Evolutionary conservation across 1,139 yeast genomes (phyloP).

Genomic region (Pneumocystis oryctolagi): DNA sequence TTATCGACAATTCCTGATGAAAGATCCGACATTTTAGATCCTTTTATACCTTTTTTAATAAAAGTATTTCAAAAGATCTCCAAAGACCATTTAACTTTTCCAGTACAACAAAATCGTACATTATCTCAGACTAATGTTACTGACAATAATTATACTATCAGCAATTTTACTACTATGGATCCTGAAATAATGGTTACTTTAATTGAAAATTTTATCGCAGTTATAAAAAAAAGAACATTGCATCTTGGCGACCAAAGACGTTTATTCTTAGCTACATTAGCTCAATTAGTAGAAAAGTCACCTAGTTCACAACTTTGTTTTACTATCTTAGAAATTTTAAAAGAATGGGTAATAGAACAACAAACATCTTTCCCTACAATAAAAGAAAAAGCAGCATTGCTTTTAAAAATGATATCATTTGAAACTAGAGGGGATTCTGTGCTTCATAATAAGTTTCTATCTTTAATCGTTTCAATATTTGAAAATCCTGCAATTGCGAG

Average conservation of each 20-base stretch:
- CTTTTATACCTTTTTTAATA: constrained; percentile 61
- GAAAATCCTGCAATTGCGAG: constrained; percentile 66
- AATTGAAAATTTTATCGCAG: constrained; percentile 59
- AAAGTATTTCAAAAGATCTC: constrained; percentile 77
- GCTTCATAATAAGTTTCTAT: constrained; percentile 66
- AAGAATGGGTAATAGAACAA: constrained; percentile 79
- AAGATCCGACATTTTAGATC: constrained; percentile 59
- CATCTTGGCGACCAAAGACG: constrained; percentile 85
- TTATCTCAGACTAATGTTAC: constrained; percentile 8
- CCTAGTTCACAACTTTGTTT: constrained; percentile 59
- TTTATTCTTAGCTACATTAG: constrained; percentile 67
- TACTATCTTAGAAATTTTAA: constrained; percentile 63
- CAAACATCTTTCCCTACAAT: constrained; percentile 82
- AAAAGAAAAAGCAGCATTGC: constrained; percentile 88
- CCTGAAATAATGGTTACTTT: constrained; percentile 33
- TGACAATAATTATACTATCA: constrained; percentile 9
- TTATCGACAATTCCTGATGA: constrained; percentile 70
- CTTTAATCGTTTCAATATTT: constrained; percentile 75
- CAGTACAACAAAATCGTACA: constrained; percentile 10
- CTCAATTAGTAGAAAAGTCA: constrained; percentile 81
- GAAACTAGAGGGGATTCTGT: constrained; percentile 76
- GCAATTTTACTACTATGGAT: constrained; percentile 13
- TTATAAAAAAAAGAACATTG: constrained; percentile 69
- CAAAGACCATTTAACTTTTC: constrained; percentile 61
- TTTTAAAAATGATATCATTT: constrained; percentile 86